Evolutionary conservation across 768 basidiomycete species (phyloP).

Genomic region (Panaeolus cyanescens): DNA sequence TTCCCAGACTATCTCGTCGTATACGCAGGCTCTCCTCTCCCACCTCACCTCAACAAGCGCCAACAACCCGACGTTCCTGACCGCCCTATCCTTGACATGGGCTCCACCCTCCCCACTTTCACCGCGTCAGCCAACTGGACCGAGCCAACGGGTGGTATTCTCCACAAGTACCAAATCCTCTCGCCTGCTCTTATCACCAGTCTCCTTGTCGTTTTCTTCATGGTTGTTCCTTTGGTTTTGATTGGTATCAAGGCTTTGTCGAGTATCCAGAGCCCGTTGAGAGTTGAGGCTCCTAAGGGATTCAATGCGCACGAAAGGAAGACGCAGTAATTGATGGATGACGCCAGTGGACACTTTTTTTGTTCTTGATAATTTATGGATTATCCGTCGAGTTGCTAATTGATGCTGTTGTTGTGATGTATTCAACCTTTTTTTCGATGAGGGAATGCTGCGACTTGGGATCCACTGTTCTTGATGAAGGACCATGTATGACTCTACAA

Average conservation of each 20-base stretch:
- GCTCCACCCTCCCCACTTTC: slow-evolving; percentile 10
- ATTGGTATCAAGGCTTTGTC: slow-evolving; percentile 67
- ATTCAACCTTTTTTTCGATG: no score
- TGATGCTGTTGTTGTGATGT: neutral
- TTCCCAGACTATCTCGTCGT: slow-evolving; percentile 69
- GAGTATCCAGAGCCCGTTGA: slow-evolving; percentile 72
- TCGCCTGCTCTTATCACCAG: slow-evolving; percentile 72
- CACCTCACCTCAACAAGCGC: slow-evolving; percentile 34
- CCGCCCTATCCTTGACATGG: slow-evolving; percentile 25
- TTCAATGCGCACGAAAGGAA: slow-evolving; percentile 75
- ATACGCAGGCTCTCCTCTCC: slow-evolving; percentile 55
- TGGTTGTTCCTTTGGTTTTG: slow-evolving; percentile 67
- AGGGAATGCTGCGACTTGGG: no score
- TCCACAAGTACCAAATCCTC: slow-evolving; percentile 75
- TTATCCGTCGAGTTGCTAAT: neutral
- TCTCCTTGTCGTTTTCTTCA: slow-evolving; percentile 65
- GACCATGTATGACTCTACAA: no score
- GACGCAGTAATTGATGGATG: slow-evolving; percentile 52
- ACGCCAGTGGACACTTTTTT: neutral
- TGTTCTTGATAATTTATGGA: neutral
- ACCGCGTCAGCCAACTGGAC: slow-evolving; percentile 33
- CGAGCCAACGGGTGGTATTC: slow-evolving; percentile 55
- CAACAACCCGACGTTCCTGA: slow-evolving; percentile 28
- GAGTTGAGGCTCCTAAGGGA: slow-evolving; percentile 64
- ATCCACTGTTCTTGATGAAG: no score